Evolutionary conservation across 1,139 yeast genomes (phyloP), one percentile per base, ranked within the genome.

Genomic region (Hemisphaericaspora xylanilytica): DNA sequence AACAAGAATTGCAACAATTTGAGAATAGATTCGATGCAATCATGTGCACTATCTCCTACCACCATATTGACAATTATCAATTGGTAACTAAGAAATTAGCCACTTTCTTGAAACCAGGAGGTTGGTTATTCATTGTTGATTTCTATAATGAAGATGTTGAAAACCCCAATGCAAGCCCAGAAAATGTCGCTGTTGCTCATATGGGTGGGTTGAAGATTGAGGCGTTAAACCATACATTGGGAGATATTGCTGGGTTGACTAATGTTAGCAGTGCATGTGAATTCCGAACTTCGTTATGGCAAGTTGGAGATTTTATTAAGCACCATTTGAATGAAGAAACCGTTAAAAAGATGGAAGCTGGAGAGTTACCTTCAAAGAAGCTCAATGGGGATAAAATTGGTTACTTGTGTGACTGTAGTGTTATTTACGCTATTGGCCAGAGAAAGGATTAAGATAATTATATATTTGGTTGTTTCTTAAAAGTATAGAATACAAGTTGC

Each of bases 1-100:
- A 47, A 12, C 40, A 50, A 8, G 48, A 52, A 9, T 37, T 51
- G 17, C 40, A 37, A 1, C 41, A 50, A 15, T 55, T 59, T 29
- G 51, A 40, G 7, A 43, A 46, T 6, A 32, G 51, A 9, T 65
- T 63, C 43, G 75, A 70, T 47, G 50, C 59, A 21, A 56, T 70
- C 15, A 45, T 56, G 2, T 67, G 73, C 42, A 64, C 74, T 1
- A 49, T 68, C 18, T 55, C 73, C 0, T 70, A 62, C 47, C 76
- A 71, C 46, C 77, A 71, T 45, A 50, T 71, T 15, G 57, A 61
- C 11, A 55, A 63, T 40, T 59, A 63, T 41, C 52, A 53, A 22
- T 51, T 48, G 4, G 59, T 67, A 12, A 63, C 71, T 17, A 48
- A 50, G 41, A 61, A 59, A 40, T 50, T 70, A 37, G 59, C 59